A percentile compares a stretch with the other conserved stretches of the same genome.
phyloP scores from a whole-genome alignment of 441 rosid genomes.

The Biscutella laevigata region DNA sequence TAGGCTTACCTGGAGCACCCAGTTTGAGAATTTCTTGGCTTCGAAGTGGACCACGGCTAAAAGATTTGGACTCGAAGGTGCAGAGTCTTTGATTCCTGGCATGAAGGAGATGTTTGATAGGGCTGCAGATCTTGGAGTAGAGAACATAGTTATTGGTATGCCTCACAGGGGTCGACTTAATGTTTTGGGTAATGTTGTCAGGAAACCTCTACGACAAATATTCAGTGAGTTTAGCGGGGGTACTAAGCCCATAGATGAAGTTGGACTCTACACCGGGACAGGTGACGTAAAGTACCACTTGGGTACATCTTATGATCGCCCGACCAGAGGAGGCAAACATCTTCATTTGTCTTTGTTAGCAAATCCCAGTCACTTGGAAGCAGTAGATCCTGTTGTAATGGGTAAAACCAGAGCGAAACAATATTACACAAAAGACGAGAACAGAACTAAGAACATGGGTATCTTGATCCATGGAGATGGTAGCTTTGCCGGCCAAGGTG shows the following conservation, averaged over 20 bases:
- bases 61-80: slow-evolving; percentile 97
- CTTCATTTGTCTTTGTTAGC: slow-evolving; percentile 93
- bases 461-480: slow-evolving; percentile 95
- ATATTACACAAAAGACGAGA: slow-evolving; percentile 63
- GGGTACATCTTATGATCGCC: slow-evolving; percentile 93
- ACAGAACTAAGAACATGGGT: slow-evolving; percentile 76
- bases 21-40: slow-evolving; percentile 93
- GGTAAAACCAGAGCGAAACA: slow-evolving; percentile 96
- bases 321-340: slow-evolving; percentile 91
- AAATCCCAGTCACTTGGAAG: slow-evolving; percentile 96
- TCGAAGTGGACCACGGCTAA: slow-evolving; percentile 90
- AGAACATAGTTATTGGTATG: slow-evolving; percentile 92
- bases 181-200: slow-evolving; percentile 85
- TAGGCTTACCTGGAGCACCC: slow-evolving; percentile 86
- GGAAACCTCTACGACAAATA: slow-evolving; percentile 87
- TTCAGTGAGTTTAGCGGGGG: slow-evolving; percentile 89
- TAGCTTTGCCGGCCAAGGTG: slow-evolving; percentile 97
- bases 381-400: slow-evolving; percentile 88
- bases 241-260: slow-evolving; percentile 77
- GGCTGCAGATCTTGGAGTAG: slow-evolving; percentile 89
- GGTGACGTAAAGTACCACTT: slow-evolving; percentile 94
- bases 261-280: slow-evolving; percentile 80
- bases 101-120: slow-evolving; percentile 98
- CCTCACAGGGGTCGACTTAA: slow-evolving; percentile 92
- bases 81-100: slow-evolving; percentile 89